Conservation (phyloP, 163 green algal species). For the Chlamydomonas reinhardtii region DNA sequence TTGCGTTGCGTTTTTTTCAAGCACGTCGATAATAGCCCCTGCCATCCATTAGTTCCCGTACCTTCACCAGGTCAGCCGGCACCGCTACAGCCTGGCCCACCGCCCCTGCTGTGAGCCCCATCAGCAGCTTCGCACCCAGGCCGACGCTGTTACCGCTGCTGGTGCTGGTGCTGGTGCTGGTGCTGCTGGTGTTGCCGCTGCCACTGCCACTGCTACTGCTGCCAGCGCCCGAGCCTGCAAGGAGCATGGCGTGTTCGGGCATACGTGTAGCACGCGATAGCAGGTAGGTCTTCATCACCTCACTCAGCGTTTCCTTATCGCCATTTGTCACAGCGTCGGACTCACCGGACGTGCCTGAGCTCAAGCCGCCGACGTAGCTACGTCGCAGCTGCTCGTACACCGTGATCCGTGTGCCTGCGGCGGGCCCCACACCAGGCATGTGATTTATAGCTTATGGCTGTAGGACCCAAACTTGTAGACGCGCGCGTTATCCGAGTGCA, state of each 20-base stretch:
- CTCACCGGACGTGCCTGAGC: too few species aligned
- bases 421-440: too few species aligned
- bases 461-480: too few species aligned
- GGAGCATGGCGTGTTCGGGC: too few species aligned
- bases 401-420: constrained; percentile 62
- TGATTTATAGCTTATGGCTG: too few species aligned
- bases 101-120: constrained; percentile 61
- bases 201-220: constrained; percentile 5
- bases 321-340: too few species aligned
- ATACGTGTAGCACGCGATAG: too few species aligned
- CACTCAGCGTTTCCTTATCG: too few species aligned
- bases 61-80: constrained; percentile 77
- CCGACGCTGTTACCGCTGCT: constrained; percentile 8
- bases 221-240: not conserved
- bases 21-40: too few species aligned
- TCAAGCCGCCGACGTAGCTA: not conserved
- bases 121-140: constrained; percentile 43
- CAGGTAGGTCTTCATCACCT: too few species aligned
- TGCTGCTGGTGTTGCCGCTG: not conserved
- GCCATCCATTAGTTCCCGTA: not conserved
- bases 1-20: too few species aligned
- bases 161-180: constrained; percentile 12
- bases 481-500: too few species aligned
- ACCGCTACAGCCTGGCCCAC: constrained; percentile 69
- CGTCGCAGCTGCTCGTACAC: constrained; percentile 59